phyloP scores from a whole-genome alignment of 108 stramenopile genomes.

The Ochromonas danica region DNA sequence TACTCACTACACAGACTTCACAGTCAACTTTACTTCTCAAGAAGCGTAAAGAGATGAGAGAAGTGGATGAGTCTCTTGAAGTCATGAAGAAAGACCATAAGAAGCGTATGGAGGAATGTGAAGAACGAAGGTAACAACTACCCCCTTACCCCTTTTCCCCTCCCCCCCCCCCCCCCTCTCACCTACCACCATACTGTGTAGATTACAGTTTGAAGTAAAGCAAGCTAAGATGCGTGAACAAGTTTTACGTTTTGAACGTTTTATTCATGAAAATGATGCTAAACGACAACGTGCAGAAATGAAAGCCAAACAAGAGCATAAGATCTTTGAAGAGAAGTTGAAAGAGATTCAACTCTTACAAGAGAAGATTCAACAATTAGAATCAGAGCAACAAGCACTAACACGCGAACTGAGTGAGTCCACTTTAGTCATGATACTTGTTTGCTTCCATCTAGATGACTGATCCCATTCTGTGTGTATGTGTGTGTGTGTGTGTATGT shows the following conservation, averaged over 20 bases:
- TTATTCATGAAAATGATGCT: slow-evolving; percentile 66
- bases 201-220: slow-evolving; percentile 55
- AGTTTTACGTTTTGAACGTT: slow-evolving; percentile 63
- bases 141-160: too few species aligned
- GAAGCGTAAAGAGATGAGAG: slow-evolving; percentile 65
- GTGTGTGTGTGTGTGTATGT: background rate
- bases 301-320: slow-evolving; percentile 58
- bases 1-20: slow-evolving; percentile 48
- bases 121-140: background rate
- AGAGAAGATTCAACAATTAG: slow-evolving; percentile 34
- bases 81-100: slow-evolving; percentile 62
- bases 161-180: too few species aligned
- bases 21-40: slow-evolving; percentile 62
- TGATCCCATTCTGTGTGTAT: too few species aligned
- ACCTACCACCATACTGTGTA: too few species aligned
- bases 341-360: slow-evolving; percentile 28
- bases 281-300: slow-evolving; percentile 58
- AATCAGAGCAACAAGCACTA: slow-evolving; percentile 42
- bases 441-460: background rate
- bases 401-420: slow-evolving; percentile 38
- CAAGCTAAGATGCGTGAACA: slow-evolving; percentile 62
- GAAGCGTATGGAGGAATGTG: slow-evolving; percentile 48
- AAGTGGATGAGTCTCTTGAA: slow-evolving; percentile 61
- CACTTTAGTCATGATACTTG: background rate
- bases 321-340: slow-evolving; percentile 47